Evolutionary conservation across 2,329 filamentous ascomycete genomes (phyloP), one percentile per base, ranked within the genome.

Genomic region (Cercospora sojina): DNA sequence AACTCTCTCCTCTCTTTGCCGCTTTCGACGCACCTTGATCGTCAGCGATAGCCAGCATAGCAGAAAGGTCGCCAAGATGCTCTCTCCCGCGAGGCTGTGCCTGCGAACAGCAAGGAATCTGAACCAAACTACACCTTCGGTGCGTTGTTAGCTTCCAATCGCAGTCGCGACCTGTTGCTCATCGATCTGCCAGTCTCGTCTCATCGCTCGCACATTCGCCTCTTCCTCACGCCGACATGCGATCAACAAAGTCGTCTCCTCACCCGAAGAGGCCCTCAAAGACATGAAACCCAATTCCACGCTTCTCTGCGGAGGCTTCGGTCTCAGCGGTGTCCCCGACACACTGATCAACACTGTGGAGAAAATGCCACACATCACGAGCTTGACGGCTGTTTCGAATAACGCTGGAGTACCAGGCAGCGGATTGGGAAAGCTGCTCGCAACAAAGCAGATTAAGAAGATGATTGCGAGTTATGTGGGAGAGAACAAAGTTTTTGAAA

Each of bases 391-490:
- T 20, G 89, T 93, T 1, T 93, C 90, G 59, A 94, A 94, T 76
- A 94, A 94, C 75, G 91, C 91, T 7, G 91, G 91, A 27, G 83
- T 88, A 31, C 87, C 90, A 43, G 87, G 88, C 29, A 86, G 88
- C 4, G 91, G 91, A 1, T 81, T 94, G 16, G 87, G 90, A 1
- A 85, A 87, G 8, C 83, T 93, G 31, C 86, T 90, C 0, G 84
- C 87, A 63, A 86, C 87, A 0, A 90, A 90, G 12, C 90, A 92
- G 73, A 83, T 94, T 43, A 83, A 86, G 68, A 87, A 90, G 65
- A 86, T 93, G 76, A 88, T 93, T 67, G 83, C 91, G 23, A 91
- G 89, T 5, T 93, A 90, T 69, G 84, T 94, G 10, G 91, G 91
- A 8, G 88, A 89, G 69, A 94, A 93, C 79, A 93, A 92, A 78